Conservation (phyloP, 2,329 filamentous ascomycete genomes). For the Chrysoporthe cubensis region DNA sequence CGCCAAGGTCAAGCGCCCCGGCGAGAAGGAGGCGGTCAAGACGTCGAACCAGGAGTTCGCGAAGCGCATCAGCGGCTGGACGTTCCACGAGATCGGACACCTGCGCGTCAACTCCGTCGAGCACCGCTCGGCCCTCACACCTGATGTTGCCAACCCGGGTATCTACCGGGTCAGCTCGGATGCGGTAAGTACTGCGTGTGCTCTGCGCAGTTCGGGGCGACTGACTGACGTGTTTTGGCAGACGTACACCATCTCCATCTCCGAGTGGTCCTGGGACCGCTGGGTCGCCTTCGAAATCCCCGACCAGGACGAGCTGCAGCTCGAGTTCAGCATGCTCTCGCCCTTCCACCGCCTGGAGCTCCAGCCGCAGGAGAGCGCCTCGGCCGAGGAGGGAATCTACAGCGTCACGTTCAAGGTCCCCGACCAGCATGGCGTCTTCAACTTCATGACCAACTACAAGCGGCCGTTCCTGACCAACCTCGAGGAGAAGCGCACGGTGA, state of each 20-base stretch:
- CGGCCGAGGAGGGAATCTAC: constrained; percentile 70
- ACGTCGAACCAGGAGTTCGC: constrained; percentile 86
- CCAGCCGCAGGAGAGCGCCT: constrained; percentile 48
- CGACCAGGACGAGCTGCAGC: constrained; percentile 75
- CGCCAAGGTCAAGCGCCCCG: constrained; percentile 70
- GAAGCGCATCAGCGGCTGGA: constrained; percentile 86
- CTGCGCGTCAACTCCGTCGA: constrained; percentile 81
- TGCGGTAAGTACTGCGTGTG: constrained; percentile 69
- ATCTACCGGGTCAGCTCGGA: constrained; percentile 98
- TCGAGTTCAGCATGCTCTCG: constrained; percentile 98
- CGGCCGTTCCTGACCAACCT: constrained; percentile 86
- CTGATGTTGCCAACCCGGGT: constrained; percentile 72
- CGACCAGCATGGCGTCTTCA: constrained; percentile 99
- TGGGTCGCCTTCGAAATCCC: constrained; percentile 76
- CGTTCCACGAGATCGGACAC: constrained; percentile 92
- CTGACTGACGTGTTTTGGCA: constrained; percentile 44
- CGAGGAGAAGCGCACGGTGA: constrained; percentile 94
- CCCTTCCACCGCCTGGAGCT: constrained; percentile 91
- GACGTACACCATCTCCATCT: constrained; percentile 87
- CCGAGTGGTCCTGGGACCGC: constrained; percentile 77
- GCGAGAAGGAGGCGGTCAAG: constrained; percentile 55
- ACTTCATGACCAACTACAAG: constrained; percentile 97
- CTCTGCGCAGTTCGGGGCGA: background rate
- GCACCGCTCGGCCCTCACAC: constrained; percentile 67
- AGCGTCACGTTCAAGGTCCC: constrained; percentile 78